Conservation (phyloP, 148 eudicot genomes). For the Oxyria digyna region DNA sequence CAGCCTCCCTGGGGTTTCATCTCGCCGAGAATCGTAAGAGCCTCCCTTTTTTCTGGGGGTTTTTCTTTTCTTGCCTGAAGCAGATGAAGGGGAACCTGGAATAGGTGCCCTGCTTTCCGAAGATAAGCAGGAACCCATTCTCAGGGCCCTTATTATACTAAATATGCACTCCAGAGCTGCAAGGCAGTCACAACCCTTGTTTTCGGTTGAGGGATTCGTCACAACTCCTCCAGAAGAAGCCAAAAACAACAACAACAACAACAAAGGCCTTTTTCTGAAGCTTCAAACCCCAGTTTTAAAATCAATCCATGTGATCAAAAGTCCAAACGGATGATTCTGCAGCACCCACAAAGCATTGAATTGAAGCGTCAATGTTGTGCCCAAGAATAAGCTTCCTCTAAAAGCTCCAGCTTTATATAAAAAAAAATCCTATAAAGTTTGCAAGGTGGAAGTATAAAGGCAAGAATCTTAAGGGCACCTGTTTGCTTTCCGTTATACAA, state of each 20-base stretch:
- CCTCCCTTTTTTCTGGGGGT: conserved; percentile 33
- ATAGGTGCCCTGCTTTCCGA: conserved; percentile 41
- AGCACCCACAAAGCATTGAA: background rate
- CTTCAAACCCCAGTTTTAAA: background rate
- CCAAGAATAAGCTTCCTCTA: conserved; percentile 1
- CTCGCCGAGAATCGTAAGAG: conserved; percentile 44
- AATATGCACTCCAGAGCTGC: conserved; percentile 90
- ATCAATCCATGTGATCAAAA: background rate
- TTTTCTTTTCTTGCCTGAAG: conserved; percentile 39
- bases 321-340: background rate
- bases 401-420: background rate
- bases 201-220: conserved; percentile 48
- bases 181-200: conserved; percentile 35
- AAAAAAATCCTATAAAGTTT: background rate
- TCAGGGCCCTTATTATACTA: conserved; percentile 84
- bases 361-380: background rate
- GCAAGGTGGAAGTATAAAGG: background rate
- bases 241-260: background rate
- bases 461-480: background rate
- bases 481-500: background rate
- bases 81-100: conserved; percentile 46
- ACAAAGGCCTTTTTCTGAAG: background rate
- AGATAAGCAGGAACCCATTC: conserved; percentile 98
- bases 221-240: conserved; percentile 15
- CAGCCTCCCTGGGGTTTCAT: conserved; percentile 56